Conservation (phyloP, 2,329 filamentous ascomycete species). For the Colletotrichum lini region DNA sequence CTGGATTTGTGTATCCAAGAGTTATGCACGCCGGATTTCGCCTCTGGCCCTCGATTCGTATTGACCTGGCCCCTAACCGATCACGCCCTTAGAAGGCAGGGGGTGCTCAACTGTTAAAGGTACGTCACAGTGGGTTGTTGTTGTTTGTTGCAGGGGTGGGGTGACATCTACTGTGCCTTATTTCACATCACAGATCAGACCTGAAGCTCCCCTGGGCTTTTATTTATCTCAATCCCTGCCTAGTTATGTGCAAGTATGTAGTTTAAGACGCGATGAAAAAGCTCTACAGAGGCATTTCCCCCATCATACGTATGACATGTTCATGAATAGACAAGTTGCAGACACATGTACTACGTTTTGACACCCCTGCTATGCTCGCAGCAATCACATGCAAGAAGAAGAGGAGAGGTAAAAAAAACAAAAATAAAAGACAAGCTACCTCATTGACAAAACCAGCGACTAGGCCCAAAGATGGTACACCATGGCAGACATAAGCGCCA, state of each 20-base stretch:
- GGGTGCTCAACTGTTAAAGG: conserved; percentile 29
- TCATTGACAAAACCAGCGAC: conserved; percentile 17
- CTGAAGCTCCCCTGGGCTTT: not conserved
- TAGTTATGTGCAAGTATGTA: not conserved
- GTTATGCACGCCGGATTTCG: too few relatives aligned
- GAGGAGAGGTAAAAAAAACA: too few relatives aligned
- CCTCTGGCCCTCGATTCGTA: too few relatives aligned
- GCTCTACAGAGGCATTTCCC: not conserved
- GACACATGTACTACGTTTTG: conserved; percentile 10
- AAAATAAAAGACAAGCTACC: not conserved
- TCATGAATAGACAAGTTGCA: not conserved
- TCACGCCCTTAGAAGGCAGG: too few relatives aligned
- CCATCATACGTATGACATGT: too few relatives aligned
- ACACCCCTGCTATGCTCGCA: conserved; percentile 12
- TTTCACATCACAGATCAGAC: not conserved
- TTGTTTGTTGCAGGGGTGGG: conserved; percentile 19
- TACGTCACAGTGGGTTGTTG: conserved; percentile 11
- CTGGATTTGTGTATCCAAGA: too few relatives aligned
- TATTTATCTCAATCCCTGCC: not conserved
- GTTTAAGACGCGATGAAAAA: not conserved
- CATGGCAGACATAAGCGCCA: conserved; percentile 35
- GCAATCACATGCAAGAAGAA: not conserved
- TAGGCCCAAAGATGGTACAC: conserved; percentile 48
- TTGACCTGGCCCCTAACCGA: too few relatives aligned
- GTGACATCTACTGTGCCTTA: not conserved